These are phyloP conservation scores for Diaporthe longicolla DNA, from an alignment of 2,329 filamentous ascomycete species.

Conservation along the genomic window DNA sequence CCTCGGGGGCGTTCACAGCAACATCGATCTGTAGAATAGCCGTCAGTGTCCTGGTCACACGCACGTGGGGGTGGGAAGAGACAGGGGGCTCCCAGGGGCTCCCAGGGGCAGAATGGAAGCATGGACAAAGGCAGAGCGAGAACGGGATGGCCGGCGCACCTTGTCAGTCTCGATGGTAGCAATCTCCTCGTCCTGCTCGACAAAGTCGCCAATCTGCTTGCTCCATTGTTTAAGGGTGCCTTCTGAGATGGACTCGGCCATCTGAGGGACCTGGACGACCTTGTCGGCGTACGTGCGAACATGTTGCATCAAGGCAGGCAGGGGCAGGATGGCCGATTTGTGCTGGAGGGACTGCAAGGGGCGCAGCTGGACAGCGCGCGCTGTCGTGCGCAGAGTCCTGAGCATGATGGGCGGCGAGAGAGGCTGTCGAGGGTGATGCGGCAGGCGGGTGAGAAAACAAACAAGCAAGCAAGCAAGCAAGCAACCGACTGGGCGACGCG, in stretches of 20 bases:
- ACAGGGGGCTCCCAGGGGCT: slow-evolving; percentile 8
- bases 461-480: not conserved
- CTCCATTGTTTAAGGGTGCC: slow-evolving; percentile 96
- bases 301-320: slow-evolving; percentile 68
- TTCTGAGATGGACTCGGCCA: slow-evolving; percentile 99
- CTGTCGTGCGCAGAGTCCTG: slow-evolving; percentile 47
- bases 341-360: slow-evolving; percentile 51
- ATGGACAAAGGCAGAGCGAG: not conserved
- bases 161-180: slow-evolving; percentile 99
- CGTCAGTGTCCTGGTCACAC: slow-evolving; percentile 29
- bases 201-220: slow-evolving; percentile 92
- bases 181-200: slow-evolving; percentile 97
- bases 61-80: slow-evolving; percentile 3
- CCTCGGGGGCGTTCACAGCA: slow-evolving; percentile 91
- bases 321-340: slow-evolving; percentile 49
- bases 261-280: slow-evolving; percentile 93
- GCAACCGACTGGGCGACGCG: slow-evolving; percentile 3
- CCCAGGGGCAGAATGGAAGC: not conserved
- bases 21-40: slow-evolving; percentile 82
- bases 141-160: slow-evolving; percentile 62
- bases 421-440: slow-evolving; percentile 5
- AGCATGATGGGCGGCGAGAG: slow-evolving; percentile 36
- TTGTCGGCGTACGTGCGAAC: slow-evolving; percentile 81
- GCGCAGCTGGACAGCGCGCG: slow-evolving; percentile 50
- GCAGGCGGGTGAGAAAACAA: not conserved